These are phyloP conservation scores for Mercurialis annua DNA, from an alignment of 345 rosid species.

Conservation along the genomic window DNA sequence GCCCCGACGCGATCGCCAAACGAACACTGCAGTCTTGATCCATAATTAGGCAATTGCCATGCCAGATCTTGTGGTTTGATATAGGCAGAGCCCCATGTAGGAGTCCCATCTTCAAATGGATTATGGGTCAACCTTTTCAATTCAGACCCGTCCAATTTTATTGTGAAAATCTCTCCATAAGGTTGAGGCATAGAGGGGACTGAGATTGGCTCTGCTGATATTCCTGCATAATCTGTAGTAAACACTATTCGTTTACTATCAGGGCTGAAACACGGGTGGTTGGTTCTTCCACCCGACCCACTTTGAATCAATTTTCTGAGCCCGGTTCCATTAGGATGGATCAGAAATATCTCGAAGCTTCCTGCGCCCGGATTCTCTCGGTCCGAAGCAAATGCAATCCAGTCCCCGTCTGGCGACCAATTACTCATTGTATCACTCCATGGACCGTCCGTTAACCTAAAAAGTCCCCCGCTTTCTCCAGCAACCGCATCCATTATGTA, in stretches of 20 bases:
- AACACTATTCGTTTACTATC: conserved; percentile 67
- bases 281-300: conserved; percentile 60
- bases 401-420: conserved; percentile 80
- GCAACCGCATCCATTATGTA: conserved; percentile 68
- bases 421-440: conserved; percentile 84
- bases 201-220: conserved; percentile 90
- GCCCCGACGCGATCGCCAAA: conserved; percentile 85
- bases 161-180: conserved; percentile 74
- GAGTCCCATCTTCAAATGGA: conserved; percentile 87
- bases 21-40: conserved; percentile 37
- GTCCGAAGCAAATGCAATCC: conserved; percentile 81
- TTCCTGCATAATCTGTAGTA: conserved; percentile 69
- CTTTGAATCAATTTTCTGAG: conserved; percentile 64
- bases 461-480: conserved; percentile 57
- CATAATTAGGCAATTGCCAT: conserved; percentile 31
- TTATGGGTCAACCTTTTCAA: conserved; percentile 76
- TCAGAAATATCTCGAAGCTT: conserved; percentile 62
- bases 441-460: conserved; percentile 62
- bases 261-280: conserved; percentile 80
- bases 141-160: conserved; percentile 69
- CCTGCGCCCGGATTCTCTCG: conserved; percentile 68
- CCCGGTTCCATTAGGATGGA: conserved; percentile 81
- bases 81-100: conserved; percentile 58
- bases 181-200: conserved; percentile 84
- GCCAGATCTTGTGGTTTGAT: conserved; percentile 51